phyloP scores from a whole-genome alignment of 495 filamentous ascomycete species.

The Hypoxylon subgilvum region DNA sequence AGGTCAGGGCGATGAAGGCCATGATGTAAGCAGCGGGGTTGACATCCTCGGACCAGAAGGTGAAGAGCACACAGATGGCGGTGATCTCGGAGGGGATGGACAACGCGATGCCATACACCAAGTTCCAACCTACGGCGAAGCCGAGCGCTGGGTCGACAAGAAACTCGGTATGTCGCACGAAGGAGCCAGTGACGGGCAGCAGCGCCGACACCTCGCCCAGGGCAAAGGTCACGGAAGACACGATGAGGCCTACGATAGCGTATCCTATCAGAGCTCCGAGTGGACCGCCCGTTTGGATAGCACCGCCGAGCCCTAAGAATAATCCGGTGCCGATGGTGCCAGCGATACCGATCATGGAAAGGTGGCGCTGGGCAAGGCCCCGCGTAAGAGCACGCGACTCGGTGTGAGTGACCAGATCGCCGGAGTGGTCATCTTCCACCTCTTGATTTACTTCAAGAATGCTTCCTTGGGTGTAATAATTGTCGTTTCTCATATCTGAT shows the following conservation, averaged over 20 bases:
- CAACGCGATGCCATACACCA: conserved; percentile 57
- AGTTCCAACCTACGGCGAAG: conserved; percentile 74
- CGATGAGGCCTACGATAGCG: conserved; percentile 57
- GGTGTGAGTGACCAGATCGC: conserved; percentile 41
- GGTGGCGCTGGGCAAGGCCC: conserved; percentile 52
- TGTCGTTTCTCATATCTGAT: conserved; percentile 17
- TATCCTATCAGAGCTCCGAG: conserved; percentile 61
- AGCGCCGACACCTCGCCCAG: conserved; percentile 66
- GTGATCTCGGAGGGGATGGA: conserved; percentile 66
- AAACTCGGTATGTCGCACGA: conserved; percentile 70
- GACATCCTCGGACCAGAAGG: conserved; percentile 62
- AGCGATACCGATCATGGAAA: conserved; percentile 56
- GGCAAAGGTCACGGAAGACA: conserved; percentile 59
- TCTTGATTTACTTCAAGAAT: not conserved
- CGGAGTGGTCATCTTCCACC: conserved; percentile 11
- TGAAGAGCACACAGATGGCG: conserved; percentile 64
- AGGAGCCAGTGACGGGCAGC: conserved; percentile 63
- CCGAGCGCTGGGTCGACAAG: conserved; percentile 79
- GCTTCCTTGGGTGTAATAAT: not conserved
- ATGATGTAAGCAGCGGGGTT: conserved; percentile 62
- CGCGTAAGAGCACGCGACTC: conserved; percentile 49
- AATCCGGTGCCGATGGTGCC: conserved; percentile 62
- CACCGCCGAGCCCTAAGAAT: conserved; percentile 56
- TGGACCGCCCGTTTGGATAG: conserved; percentile 55
- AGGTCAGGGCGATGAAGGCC: conserved; percentile 60